Evolutionary conservation across 73 alveolate species (phyloP), one percentile per base, ranked within the genome.

Genomic region (Symbiodinium pilosum): DNA sequence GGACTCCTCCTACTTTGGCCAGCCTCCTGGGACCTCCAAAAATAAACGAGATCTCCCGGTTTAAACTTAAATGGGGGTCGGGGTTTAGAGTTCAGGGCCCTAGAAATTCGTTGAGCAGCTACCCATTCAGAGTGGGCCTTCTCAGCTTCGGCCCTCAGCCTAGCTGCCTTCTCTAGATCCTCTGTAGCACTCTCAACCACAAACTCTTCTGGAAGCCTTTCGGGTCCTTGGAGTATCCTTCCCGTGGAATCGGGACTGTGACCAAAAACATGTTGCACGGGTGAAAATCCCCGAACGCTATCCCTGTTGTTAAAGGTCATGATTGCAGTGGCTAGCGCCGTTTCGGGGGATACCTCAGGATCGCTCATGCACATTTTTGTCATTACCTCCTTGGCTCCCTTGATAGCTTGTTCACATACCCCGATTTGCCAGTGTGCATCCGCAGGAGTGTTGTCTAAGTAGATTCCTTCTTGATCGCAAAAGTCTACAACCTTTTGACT

Each of bases 351-450:
- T 34, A 86, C n/a, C 32, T 24, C 1, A 2, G 51, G 38, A 12
- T 47, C 77, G 3, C n/a, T 81, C 0, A 0, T n/a, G 8, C 12
- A 38, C 34, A 86, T 34, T 9, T 86, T 86, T 69, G 18, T 43
- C 77, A 86, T 42, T 1, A 86, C 77, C 81, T 86, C 77, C 24
- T 86, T 86, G 28, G 34, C 26, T 3, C 93, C 93, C 36, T 30
- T 1, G 1, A 86, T 38, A 11, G 93, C 93, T 34, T 86, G 93
- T 30, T 69, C 84, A 0, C 24, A 11, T 28, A 21, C 28, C 1
- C 84, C 84, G 16, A 69, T 43, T 47, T 47, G 59, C 93, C 93
- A 86, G 83, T 86, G 93, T 12, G 93, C 93, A 4, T 86, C 93
- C 0, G 77, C 93, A 0, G 93, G 93, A 0, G 47, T 11, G 14